These are phyloP conservation scores for Carex littledalei DNA, from an alignment of 176 grass and related monocot species.

Conservation along the genomic window DNA sequence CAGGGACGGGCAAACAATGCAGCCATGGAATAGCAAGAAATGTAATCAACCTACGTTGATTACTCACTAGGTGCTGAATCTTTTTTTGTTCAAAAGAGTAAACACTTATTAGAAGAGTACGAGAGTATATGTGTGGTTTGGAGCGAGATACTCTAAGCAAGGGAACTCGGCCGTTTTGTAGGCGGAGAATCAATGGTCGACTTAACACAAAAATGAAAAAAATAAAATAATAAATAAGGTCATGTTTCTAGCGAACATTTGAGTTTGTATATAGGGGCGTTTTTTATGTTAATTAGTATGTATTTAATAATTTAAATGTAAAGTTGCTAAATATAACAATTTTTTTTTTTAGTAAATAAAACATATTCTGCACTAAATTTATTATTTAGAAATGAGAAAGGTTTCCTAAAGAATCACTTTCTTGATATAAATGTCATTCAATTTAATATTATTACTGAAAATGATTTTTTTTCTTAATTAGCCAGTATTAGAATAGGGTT, in stretches of 20 bases:
- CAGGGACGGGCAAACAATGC: not conserved
- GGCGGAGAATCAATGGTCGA: not conserved
- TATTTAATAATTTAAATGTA: too few relatives aligned
- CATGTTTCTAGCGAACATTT: too few relatives aligned
- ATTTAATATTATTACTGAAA: too few relatives aligned
- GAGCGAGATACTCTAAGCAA: not conserved
- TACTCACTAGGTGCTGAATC: not conserved
- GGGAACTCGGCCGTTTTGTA: not conserved
- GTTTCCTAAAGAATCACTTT: not conserved
- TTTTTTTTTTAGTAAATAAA: not conserved
- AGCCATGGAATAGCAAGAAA: not conserved
- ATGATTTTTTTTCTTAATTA: not conserved
- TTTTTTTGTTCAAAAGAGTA: too few relatives aligned
- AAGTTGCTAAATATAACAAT: too few relatives aligned
- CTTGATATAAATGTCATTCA: too few relatives aligned
- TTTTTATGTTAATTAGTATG: too few relatives aligned
- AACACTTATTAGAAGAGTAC: not conserved
- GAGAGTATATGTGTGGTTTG: not conserved
- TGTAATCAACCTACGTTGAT: not conserved
- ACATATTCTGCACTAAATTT: not conserved
- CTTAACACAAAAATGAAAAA: not conserved
- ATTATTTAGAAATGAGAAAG: not conserved
- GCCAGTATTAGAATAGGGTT: not conserved
- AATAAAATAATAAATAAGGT: not conserved
- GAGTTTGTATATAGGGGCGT: too few relatives aligned